phyloP scores from a whole-genome alignment of 2,329 filamentous ascomycete genomes.

The Byssochlamys sp. region DNA sequence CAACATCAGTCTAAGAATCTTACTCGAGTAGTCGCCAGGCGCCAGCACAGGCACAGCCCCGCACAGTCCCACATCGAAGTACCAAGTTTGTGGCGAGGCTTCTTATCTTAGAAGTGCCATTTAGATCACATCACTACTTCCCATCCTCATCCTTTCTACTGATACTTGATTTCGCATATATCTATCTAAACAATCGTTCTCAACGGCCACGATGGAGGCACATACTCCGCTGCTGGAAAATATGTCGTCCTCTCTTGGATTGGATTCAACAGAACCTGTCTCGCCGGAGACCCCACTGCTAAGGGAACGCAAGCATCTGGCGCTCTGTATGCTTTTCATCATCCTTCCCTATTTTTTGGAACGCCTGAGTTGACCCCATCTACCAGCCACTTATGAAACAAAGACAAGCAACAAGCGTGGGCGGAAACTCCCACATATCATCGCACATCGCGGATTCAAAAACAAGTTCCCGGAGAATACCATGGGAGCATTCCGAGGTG shows the following conservation, averaged over 20 bases:
- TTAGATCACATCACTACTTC: background rate
- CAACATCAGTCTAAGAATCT: background rate
- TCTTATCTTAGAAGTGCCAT: background rate
- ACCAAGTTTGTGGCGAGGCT: background rate
- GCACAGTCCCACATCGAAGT: background rate
- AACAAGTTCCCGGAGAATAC: constrained; percentile 75
- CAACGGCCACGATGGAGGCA: background rate
- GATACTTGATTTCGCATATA: background rate
- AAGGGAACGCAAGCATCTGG: background rate
- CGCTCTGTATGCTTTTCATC: background rate
- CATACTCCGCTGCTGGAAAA: background rate
- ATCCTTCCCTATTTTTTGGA: background rate
- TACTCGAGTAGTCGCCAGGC: background rate
- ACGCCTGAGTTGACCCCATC: background rate
- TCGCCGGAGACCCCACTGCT: background rate
- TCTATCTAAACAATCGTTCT: background rate
- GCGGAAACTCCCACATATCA: constrained; percentile 23
- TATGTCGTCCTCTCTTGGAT: background rate
- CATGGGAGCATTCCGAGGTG: constrained; percentile 65
- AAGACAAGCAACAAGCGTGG: background rate
- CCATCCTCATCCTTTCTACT: background rate
- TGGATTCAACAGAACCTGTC: background rate
- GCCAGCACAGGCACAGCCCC: background rate
- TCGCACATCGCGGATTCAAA: constrained; percentile 47
- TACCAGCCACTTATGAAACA: background rate